A percentile compares a stretch with the other conserved stretches of the same genome.
These are phyloP conservation scores for Rhizoclosmatium sp. DNA, from an alignment of 192 early-diverging fungal genomes.

Conservation along the genomic window DNA sequence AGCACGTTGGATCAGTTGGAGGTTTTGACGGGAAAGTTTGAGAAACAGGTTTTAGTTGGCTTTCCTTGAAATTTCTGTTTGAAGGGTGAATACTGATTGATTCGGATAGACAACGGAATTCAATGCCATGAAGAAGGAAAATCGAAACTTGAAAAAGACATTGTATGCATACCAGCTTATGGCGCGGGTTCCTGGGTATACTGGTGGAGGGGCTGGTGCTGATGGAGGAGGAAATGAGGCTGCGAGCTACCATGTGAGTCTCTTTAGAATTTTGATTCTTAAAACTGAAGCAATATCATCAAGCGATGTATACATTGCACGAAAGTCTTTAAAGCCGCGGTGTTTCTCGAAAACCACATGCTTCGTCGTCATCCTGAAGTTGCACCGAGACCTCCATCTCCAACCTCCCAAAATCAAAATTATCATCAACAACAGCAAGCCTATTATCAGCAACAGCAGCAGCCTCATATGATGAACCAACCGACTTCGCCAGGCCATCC, in stretches of 20 bases:
- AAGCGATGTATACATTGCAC: conserved; percentile 52
- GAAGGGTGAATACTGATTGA: neutral
- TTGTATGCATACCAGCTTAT: conserved; percentile 63
- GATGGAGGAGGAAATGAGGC: conserved; percentile 11
- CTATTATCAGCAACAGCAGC: neutral
- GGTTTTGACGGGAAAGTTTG: conserved; percentile 13
- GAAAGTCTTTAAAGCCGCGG: conserved; percentile 51
- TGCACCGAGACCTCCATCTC: conserved; percentile 12
- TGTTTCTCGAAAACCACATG: conserved; percentile 54
- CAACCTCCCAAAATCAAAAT: conserved; percentile 14
- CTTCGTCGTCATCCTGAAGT: conserved; percentile 49
- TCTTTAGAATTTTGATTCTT: neutral
- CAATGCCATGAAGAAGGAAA: conserved; percentile 50
- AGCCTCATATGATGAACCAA: neutral
- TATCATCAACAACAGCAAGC: neutral
- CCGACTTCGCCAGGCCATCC: too few species aligned
- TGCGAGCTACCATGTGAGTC: conserved; percentile 34
- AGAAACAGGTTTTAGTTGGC: conserved; percentile 44
- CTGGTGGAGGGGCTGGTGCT: neutral
- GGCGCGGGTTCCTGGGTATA: conserved; percentile 52
- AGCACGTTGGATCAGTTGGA: conserved; percentile 21
- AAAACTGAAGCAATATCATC: neutral
- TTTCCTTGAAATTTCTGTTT: neutral
- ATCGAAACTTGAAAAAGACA: conserved; percentile 53
- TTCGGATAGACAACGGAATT: conserved; percentile 42